Evolutionary conservation across 371 early-diverging fungal genomes (phyloP), one percentile per base, ranked within the genome.

Genomic region (Encephalitozoon hellem): DNA sequence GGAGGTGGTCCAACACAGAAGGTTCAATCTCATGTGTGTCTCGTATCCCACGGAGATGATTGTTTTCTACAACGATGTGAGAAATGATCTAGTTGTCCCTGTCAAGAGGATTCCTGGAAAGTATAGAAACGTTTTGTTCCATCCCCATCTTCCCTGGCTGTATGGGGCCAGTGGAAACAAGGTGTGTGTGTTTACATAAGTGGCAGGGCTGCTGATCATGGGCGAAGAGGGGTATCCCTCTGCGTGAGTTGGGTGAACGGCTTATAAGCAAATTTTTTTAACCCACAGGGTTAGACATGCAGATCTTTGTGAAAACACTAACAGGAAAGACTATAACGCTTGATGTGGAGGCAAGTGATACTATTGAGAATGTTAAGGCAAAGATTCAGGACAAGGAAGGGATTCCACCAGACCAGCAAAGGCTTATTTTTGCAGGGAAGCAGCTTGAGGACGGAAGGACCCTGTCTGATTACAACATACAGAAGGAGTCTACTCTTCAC

Each of bases 371-470:
- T 77, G 94, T 95, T 80, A 95, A 95, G 88, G 86, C 88, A 73
- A 95, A 94, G 89, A 95, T 96, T 74, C 95, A 96, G 86, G 94
- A 95, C 87, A 94, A 95, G 90, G 95, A 96, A 85, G 93, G 93
- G 80, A 98, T 97, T 85, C 96, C 97, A 72, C 97, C 97, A 77
- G 96, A 96, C 87, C 98, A 97, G 89, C 97, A 97, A 87, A 94
- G 96, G 82, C 89, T 96, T 80, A 97, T 97, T 85, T 96, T 97
- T 86, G 96, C 96, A 86, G 97, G 95, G 82, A 96, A 96, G 90
- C 96, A 97, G 89, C 91, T 98, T 11, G 90, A 91, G 79, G 91
- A 90, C 75, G 89, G 89, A 69, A 87, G 90, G 68, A 90, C 90
- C 5, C 84, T 91, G 4, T 80, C 88, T 59, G 83, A 81, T 30